phyloP scores from a whole-genome alignment of 208 protist species.

The Endotrypanum monterogeii region DNA sequence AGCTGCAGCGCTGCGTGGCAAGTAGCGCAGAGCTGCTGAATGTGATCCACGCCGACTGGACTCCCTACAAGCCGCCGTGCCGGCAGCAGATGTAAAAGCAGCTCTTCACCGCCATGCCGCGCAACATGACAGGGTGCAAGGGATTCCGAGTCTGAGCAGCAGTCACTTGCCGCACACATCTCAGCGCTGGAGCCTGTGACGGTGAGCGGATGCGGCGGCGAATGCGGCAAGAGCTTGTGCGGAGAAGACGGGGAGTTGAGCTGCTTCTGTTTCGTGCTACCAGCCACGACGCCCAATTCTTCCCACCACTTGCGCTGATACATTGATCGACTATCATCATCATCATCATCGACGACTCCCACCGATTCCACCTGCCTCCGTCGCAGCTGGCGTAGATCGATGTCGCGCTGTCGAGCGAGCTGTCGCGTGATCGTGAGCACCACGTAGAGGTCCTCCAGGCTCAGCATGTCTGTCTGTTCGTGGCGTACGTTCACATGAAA shows the following conservation, averaged over 20 bases:
- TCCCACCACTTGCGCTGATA: background rate
- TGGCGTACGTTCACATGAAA: conserved; percentile 55
- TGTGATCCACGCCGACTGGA: conserved; percentile 3
- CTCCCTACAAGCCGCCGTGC: conserved; percentile 26
- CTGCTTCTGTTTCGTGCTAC: background rate
- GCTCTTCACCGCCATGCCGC: background rate
- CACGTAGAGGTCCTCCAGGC: conserved; percentile 70
- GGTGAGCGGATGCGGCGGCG: background rate
- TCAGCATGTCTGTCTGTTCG: conserved; percentile 38
- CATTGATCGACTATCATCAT: background rate
- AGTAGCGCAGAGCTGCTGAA: conserved; percentile 22
- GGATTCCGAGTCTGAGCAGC: background rate
- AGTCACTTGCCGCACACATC: background rate
- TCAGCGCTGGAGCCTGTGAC: background rate
- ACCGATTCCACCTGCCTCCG: background rate
- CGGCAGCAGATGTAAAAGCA: conserved; percentile 1
- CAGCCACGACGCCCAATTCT: background rate
- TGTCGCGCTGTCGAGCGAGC: conserved; percentile 9
- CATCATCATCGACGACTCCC: background rate
- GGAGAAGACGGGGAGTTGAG: background rate
- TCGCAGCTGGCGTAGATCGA: background rate
- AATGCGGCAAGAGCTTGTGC: background rate
- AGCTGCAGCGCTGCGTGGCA: conserved; percentile 8
- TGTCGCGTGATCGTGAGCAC: conserved; percentile 53
- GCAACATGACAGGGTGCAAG: background rate